Evolutionary conservation across 768 basidiomycete species (phyloP).

Genomic region (Heimioporus sp.): DNA sequence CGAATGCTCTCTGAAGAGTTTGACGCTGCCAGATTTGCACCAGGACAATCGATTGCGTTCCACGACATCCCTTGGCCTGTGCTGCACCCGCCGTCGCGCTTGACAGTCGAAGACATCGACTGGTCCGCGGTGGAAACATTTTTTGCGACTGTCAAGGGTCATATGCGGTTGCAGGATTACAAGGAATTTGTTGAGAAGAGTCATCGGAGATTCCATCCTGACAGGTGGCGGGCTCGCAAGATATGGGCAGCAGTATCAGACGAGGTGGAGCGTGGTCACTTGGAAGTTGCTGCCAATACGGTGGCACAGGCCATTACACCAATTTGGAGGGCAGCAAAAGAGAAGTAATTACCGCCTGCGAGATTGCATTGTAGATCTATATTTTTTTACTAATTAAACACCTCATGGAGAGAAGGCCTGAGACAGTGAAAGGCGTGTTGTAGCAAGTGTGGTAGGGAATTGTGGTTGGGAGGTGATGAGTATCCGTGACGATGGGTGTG

Average conservation of each 20-base stretch:
- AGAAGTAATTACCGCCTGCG: not conserved
- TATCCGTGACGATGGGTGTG: no score
- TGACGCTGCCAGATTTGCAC: slow-evolving; percentile 56
- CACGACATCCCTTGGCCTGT: slow-evolving; percentile 78
- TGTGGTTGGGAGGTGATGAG: no score
- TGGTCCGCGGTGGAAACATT: slow-evolving; percentile 73
- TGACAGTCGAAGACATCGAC: slow-evolving; percentile 64
- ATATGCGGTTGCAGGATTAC: slow-evolving; percentile 62
- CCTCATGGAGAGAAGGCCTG: no score
- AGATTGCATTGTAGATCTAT: no score
- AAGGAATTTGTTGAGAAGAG: slow-evolving; percentile 65
- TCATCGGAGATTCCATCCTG: slow-evolving; percentile 75
- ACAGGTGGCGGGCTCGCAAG: slow-evolving; percentile 71
- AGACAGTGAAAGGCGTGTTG: no score
- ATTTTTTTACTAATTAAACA: no score
- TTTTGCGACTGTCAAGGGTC: slow-evolving; percentile 50
- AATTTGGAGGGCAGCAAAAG: slow-evolving; percentile 51
- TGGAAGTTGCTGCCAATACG: slow-evolving; percentile 71
- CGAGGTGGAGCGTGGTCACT: slow-evolving; percentile 52
- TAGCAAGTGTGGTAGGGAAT: no score
- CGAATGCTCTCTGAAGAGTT: slow-evolving; percentile 58
- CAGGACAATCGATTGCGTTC: slow-evolving; percentile 52
- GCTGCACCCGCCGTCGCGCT: slow-evolving; percentile 47
- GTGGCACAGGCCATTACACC: slow-evolving; percentile 75
- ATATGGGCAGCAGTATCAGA: slow-evolving; percentile 58